Percentiles rank a stretch among this genome's conserved stretches.
These are phyloP conservation scores for Austropuccinia psidii DNA, from an alignment of 1,284 basidiomycete species.

Conservation along the genomic window DNA sequence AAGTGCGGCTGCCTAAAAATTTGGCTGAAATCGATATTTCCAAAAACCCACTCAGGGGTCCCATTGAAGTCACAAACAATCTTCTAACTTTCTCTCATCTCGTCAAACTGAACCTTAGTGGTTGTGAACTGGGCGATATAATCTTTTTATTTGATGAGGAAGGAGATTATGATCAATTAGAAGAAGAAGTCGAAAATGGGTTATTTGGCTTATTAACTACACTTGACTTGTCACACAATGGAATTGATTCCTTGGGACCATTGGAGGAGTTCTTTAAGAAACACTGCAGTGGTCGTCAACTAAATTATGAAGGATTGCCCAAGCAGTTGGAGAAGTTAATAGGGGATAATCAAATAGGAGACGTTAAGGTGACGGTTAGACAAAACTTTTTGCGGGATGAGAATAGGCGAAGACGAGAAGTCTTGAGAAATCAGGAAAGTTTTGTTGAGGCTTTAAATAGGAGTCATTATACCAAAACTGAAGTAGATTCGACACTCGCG, in stretches of 20 bases:
- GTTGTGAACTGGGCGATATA: conserved; percentile 15
- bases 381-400: conserved; percentile 29
- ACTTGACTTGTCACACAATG: conserved; percentile 30
- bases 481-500: background rate
- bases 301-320: conserved; percentile 15
- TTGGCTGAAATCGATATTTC: conserved; percentile 17
- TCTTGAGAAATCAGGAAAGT: background rate
- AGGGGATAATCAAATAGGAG: background rate
- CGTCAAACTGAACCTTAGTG: conserved; percentile 12
- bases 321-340: background rate
- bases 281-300: background rate
- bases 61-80: conserved; percentile 12
- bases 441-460: background rate
- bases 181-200: background rate
- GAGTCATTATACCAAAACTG: background rate
- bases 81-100: conserved; percentile 2
- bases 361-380: conserved; percentile 7
- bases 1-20: conserved; percentile 1
- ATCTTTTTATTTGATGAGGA: conserved; percentile 29
- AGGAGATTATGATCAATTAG: conserved; percentile 25
- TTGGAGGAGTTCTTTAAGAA: conserved; percentile 24
- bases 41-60: conserved; percentile 8
- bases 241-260: conserved; percentile 27
- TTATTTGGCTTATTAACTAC: background rate
- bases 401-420: conserved; percentile 5